These are phyloP conservation scores for Colletotrichum nymphaeae DNA, from an alignment of 2,329 filamentous ascomycete genomes.

Conservation along the genomic window DNA sequence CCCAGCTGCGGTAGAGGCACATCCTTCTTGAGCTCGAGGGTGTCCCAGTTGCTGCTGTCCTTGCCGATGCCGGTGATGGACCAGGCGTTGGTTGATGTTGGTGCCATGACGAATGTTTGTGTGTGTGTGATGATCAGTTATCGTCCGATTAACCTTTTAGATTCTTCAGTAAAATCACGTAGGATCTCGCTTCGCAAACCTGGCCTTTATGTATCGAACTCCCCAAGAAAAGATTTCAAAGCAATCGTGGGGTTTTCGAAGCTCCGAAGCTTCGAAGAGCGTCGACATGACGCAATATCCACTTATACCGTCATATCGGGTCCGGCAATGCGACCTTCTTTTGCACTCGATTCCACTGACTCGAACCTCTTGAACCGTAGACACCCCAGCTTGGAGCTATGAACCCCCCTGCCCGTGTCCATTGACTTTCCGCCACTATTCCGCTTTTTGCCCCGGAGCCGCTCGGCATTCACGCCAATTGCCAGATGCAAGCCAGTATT, in stretches of 20 bases:
- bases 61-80: conserved; percentile 49
- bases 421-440: not conserved
- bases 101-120: conserved; percentile 14
- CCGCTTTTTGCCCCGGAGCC: not conserved
- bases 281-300: conserved; percentile 29
- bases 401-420: conserved; percentile 2
- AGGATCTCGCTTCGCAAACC: not conserved
- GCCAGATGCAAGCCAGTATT: too few relatives aligned
- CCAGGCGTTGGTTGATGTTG: conserved; percentile 66
- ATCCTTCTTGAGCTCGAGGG: conserved; percentile 65
- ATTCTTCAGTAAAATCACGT: not conserved
- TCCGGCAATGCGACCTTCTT: conserved; percentile 12
- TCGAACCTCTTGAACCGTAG: not conserved
- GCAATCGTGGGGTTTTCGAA: not conserved
- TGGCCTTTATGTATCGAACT: not conserved
- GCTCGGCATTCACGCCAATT: not conserved
- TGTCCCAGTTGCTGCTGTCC: conserved; percentile 66
- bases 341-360: not conserved
- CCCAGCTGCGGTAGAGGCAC: conserved; percentile 69
- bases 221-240: not conserved
- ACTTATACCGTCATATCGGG: conserved; percentile 19
- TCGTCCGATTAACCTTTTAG: too few relatives aligned
- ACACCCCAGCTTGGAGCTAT: not conserved
- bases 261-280: not conserved
- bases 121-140: not conserved